phyloP scores from a whole-genome alignment of 257 asterid genomes.

The Plantago major region DNA sequence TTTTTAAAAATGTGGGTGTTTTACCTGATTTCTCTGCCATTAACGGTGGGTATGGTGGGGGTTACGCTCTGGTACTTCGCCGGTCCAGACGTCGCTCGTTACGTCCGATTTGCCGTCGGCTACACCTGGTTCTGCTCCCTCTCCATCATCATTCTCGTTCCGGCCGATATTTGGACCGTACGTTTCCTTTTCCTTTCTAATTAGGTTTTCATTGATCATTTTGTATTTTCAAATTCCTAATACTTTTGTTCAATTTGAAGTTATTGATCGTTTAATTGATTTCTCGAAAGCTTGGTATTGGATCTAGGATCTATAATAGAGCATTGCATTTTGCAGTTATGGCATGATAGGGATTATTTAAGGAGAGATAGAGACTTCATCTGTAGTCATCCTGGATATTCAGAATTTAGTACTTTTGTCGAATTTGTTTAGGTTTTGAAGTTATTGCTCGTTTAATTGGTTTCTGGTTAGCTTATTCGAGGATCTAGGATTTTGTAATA shows the following conservation, averaged over 20 bases:
- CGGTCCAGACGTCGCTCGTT: slow-evolving; percentile 63
- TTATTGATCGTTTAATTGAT: not conserved
- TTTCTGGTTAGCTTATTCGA: too few species aligned
- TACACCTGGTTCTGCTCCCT: slow-evolving; percentile 82
- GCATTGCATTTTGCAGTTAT: too few species aligned
- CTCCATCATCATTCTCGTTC: slow-evolving; percentile 68
- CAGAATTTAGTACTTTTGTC: too few species aligned
- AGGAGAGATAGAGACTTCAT: too few species aligned
- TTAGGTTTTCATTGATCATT: not conserved
- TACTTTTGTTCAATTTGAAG: not conserved
- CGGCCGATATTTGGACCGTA: slow-evolving; percentile 85
- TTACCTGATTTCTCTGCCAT: slow-evolving; percentile 59
- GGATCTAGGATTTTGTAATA: too few species aligned
- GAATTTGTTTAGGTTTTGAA: too few species aligned
- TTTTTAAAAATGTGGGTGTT: slow-evolving; percentile 60
- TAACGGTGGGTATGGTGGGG: slow-evolving; percentile 71
- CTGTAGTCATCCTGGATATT: too few species aligned
- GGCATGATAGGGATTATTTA: too few species aligned
- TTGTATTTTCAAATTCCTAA: too few species aligned
- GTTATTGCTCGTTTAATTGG: too few species aligned
- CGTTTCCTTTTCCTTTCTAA: slow-evolving; percentile 10
- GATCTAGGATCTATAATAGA: not conserved
- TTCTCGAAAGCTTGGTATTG: not conserved
- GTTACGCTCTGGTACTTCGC: slow-evolving; percentile 60
- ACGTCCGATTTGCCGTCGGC: slow-evolving; percentile 59